These are phyloP conservation scores for Gamsiella multidivaricata DNA, from an alignment of 192 early-diverging fungal species.

Conservation along the genomic window DNA sequence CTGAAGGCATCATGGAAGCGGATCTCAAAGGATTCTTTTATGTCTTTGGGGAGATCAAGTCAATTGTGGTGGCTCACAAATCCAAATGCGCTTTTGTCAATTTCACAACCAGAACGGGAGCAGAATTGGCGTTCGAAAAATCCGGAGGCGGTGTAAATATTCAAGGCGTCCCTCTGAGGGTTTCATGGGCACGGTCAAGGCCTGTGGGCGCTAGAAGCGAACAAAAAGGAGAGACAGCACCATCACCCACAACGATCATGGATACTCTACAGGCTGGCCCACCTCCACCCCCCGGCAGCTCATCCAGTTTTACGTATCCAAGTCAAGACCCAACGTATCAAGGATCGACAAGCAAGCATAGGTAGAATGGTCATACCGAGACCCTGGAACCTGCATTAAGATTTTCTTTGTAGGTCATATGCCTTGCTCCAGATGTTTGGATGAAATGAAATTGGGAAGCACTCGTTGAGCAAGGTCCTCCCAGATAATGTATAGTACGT, in stretches of 20 bases:
- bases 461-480: no score
- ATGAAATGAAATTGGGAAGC: no score
- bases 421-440: no score
- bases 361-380: no score
- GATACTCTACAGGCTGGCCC: slow-evolving; percentile 50
- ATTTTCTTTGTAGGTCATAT: no score
- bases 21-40: slow-evolving; percentile 82
- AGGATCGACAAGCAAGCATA: slow-evolving; percentile 55
- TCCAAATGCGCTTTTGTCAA: slow-evolving; percentile 93
- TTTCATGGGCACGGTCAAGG: slow-evolving; percentile 87
- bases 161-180: slow-evolving; percentile 74
- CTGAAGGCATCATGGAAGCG: slow-evolving; percentile 72
- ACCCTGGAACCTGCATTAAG: no score
- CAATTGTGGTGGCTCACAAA: slow-evolving; percentile 82
- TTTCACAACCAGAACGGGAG: slow-evolving; percentile 80
- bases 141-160: slow-evolving; percentile 77
- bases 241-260: slow-evolving; percentile 31
- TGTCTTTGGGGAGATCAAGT: slow-evolving; percentile 90
- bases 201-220: slow-evolving; percentile 77
- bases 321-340: slow-evolving; percentile 63
- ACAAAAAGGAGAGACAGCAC: slow-evolving; percentile 34
- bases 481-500: no score
- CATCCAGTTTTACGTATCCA: slow-evolving; percentile 40
- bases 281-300: slow-evolving; percentile 55
- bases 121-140: slow-evolving; percentile 85